Percentiles rank a stretch among this genome's conserved stretches.
Conservation (phyloP, 768 basidiomycete genomes). For the Amanita pseudoporphyria region DNA sequence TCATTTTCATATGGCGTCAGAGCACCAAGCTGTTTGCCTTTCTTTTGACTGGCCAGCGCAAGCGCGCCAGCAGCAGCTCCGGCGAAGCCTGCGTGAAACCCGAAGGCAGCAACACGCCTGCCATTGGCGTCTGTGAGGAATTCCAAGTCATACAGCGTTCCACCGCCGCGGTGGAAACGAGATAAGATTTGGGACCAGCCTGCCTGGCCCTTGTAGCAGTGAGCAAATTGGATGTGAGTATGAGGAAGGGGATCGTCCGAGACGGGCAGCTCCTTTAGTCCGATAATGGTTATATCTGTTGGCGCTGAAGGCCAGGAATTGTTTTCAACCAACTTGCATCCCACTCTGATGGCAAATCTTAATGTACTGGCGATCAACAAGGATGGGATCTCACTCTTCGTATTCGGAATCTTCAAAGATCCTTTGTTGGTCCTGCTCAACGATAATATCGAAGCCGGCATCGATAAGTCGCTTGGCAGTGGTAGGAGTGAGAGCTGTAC, state of each 20-base stretch:
- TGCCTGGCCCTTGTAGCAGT: conserved; percentile 93
- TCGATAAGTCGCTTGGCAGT: conserved; percentile 84
- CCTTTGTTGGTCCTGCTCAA: conserved; percentile 89
- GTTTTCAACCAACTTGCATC: conserved; percentile 80
- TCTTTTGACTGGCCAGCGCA: conserved; percentile 59
- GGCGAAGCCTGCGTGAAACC: conserved; percentile 98
- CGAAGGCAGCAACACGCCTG: conserved; percentile 94
- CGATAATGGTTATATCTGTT: conserved; percentile 68
- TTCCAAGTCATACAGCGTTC: conserved; percentile 90
- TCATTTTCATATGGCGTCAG: conserved; percentile 84
- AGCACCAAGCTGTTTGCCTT: conserved; percentile 49
- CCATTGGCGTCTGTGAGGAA: conserved; percentile 81
- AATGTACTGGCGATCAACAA: background rate
- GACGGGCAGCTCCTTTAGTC: conserved; percentile 89
- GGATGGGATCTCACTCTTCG: conserved; percentile 57
- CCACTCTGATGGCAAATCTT: conserved; percentile 49
- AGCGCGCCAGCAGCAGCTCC: conserved; percentile 90
- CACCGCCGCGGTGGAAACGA: conserved; percentile 77
- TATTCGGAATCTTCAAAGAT: conserved; percentile 94
- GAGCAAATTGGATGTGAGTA: conserved; percentile 96
- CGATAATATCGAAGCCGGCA: conserved; percentile 81
- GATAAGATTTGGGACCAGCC: conserved; percentile 85
- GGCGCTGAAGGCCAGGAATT: conserved; percentile 88
- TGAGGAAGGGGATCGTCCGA: conserved; percentile 81
- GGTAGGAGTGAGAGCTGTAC: conserved; percentile 87